Evolutionary conservation across 768 basidiomycete genomes (phyloP), one percentile per base, ranked within the genome.

Genomic region (Crassisporium funariophilum): DNA sequence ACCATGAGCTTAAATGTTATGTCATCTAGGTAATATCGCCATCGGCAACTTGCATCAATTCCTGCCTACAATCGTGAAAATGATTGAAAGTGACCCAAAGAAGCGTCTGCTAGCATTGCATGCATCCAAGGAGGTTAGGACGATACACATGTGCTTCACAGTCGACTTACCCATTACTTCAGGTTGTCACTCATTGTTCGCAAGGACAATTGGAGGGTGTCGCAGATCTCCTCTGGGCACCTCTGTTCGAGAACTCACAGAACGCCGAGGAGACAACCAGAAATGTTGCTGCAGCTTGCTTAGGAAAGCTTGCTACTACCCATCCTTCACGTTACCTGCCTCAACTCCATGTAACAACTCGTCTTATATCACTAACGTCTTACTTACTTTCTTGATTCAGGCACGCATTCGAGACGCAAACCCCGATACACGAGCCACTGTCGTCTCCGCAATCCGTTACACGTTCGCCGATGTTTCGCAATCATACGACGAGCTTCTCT

Each of bases 271-370:
- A 98, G 67, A 88, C 88, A 6, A 88, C 91, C 1, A 76, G 95
- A 40, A 98, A 97, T 61, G 91, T 98, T 27, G 92, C 95, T 19
- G 94, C 97, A 36, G 95, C 95, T 2, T 98, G 95, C 62, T 78
- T 99, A 13, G 97, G 97, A 24, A 97, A 98, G 66, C 75, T 99
- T 22, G 95, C 94, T 0, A 91, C 90, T 0, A 89, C 91, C 0
- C 88, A 94, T 47, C 94, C 97, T 4, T 83, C 86, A 0, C 84
- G 84, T 56, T 99, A 95, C 64, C 75, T 98, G 13, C 91, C 93
- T 2, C 91, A 97, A 58, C 81, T 99, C 8, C 94, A 98, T 59
- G 90, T 89, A 62, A 52, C 81, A 69, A 4, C 6, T 38, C 29
- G 8, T 29, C 24, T 6, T 22, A 20, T 20, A 20, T 19, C 11